These are phyloP conservation scores for Amanita exitialis DNA, from an alignment of 768 basidiomycete species.

Conservation along the genomic window DNA sequence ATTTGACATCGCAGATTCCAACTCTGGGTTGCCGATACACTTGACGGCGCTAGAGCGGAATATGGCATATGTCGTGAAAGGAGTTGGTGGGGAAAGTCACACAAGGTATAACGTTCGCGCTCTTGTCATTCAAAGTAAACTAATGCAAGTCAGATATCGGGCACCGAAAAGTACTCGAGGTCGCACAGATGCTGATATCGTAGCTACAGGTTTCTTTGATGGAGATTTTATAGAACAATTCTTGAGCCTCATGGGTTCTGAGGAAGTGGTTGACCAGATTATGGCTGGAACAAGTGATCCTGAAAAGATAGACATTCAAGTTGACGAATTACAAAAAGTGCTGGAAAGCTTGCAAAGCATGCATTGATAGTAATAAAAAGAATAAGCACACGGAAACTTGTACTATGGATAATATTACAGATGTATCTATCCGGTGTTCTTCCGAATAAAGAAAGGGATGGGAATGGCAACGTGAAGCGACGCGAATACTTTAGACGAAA, in stretches of 20 bases:
- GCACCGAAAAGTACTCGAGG: conserved; percentile 50
- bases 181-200: conserved; percentile 43
- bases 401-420: conserved; percentile 4
- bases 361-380: conserved; percentile 29
- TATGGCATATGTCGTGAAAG: conserved; percentile 41
- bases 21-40: conserved; percentile 31
- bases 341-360: conserved; percentile 44
- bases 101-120: conserved; percentile 34
- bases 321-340: conserved; percentile 31
- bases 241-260: conserved; percentile 29
- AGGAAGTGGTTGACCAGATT: conserved; percentile 37
- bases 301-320: conserved; percentile 41
- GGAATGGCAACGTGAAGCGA: not conserved
- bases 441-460: not conserved
- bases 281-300: conserved; percentile 47
- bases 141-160: conserved; percentile 1
- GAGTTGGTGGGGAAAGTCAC: conserved; percentile 49
- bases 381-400: conserved; percentile 3
- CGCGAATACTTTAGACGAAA: not conserved
- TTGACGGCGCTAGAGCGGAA: conserved; percentile 72
- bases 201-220: conserved; percentile 74
- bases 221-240: conserved; percentile 78
- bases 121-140: not conserved
- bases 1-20: conserved; percentile 42
- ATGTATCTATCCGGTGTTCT: not conserved